Base-by-base conservation (phyloP, 2,329 filamentous ascomycete genomes). In the Aureobasidium musti region DNA sequence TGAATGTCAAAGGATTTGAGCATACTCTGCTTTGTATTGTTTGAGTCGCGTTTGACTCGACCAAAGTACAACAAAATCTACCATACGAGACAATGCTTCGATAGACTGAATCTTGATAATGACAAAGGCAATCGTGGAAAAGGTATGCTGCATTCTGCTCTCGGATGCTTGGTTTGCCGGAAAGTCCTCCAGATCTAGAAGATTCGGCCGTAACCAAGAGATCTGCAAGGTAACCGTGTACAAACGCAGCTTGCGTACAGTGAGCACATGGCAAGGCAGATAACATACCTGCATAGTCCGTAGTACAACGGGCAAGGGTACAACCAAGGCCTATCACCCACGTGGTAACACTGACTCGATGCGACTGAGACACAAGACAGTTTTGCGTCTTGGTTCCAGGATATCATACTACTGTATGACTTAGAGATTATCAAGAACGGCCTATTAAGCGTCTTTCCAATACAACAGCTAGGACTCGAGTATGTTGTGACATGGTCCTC, bases 401-500 rank as follows among this genome's bases (percentile, higher is more conserved):
- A 33, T 33, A 8, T 33, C 30, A 33, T 5, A 33, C 30, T 33
- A 33, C 30, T 33, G 30, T 8, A 33, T 33, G 30, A 33, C 5
- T 8, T 8, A 33, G 8, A 33, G 30, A 33, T 8, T 33, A 8
- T 5, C 30, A 33, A 5, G 30, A 33, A 8, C 30, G 8, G 8
- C 8, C 30, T 33, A 8, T 33, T 8, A 33, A 33, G 5, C 8
- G 8, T 33, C 30, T 33, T 8, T 33, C 4, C 30, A 33, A 8
- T 33, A 33, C 30, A 28, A 2, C 17, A 37, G 8, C n/a, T 39
- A 63, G 14, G 60, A 63, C n/a, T 14, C 19, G 21, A 65, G 41
- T 17, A 71, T 69, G 11, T 52, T 52, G 33, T 72, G 70, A 37
- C 73, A 74, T 11, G 71, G 49, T 7, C 73, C 73, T 1, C 76